These are phyloP conservation scores for Stemphylium beticola DNA, from an alignment of 2,329 filamentous ascomycete genomes.

Conservation along the genomic window DNA sequence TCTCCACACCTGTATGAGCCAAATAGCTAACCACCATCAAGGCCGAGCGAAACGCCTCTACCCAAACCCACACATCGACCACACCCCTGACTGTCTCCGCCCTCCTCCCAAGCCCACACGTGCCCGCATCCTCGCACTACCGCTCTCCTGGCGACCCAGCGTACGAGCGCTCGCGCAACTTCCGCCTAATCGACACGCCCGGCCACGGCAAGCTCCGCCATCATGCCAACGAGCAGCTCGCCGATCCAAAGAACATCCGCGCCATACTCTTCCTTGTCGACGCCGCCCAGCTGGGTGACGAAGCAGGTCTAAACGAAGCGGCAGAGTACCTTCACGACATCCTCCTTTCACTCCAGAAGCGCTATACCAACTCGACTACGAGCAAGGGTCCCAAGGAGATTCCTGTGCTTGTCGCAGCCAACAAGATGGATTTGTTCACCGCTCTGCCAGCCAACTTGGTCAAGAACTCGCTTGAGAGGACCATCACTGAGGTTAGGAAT, in stretches of 20 bases:
- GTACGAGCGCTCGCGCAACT: constrained; percentile 63
- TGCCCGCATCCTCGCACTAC: constrained; percentile 66
- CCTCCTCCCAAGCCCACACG: constrained; percentile 62
- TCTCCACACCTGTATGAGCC: not conserved
- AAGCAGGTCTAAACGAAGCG: constrained; percentile 67
- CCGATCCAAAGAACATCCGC: constrained; percentile 58
- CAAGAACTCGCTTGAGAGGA: constrained; percentile 75
- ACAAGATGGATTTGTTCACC: constrained; percentile 96
- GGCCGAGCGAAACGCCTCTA: constrained; percentile 62
- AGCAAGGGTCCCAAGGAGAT: constrained; percentile 66
- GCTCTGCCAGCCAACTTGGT: constrained; percentile 81
- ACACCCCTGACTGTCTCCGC: constrained; percentile 62
- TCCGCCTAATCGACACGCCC: constrained; percentile 85
- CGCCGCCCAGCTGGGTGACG: constrained; percentile 62
- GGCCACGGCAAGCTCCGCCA: constrained; percentile 93
- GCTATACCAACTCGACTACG: constrained; percentile 63
- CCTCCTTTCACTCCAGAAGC: constrained; percentile 80
- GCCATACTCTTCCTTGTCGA: constrained; percentile 91
- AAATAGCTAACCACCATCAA: constrained; percentile 25
- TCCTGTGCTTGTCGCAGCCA: constrained; percentile 84
- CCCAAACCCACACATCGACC: constrained; percentile 59
- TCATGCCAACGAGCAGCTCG: constrained; percentile 63
- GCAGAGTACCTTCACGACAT: constrained; percentile 89
- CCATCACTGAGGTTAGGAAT: constrained; percentile 77
- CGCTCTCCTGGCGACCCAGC: constrained; percentile 70